A percentile compares a stretch with the other conserved stretches of the same genome.
phyloP scores from a whole-genome alignment of 108 stramenopile genomes.

The Craspedostauros australis region DNA sequence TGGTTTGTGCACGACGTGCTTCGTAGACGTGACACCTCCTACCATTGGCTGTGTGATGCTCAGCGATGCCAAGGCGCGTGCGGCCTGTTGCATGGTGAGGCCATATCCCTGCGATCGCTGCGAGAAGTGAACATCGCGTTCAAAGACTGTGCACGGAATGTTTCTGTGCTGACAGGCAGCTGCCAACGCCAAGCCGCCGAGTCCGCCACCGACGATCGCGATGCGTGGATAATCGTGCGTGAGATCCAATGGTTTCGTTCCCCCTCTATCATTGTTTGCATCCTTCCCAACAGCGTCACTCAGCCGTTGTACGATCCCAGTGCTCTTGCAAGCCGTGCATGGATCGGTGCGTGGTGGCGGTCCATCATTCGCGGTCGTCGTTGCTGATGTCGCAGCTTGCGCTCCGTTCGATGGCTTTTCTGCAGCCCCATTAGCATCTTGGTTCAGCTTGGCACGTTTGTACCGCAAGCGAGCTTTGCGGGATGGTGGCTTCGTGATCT shows the following conservation, averaged over 20 bases:
- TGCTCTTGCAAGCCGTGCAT: not conserved
- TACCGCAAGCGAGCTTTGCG: constrained; percentile 38
- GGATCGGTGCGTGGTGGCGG: not conserved
- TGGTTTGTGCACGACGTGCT: constrained; percentile 70
- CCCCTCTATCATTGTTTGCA: not conserved
- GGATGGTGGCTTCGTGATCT: constrained; percentile 29
- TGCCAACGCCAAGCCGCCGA: constrained; percentile 79
- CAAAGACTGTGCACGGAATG: constrained; percentile 64
- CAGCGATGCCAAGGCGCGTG: constrained; percentile 54
- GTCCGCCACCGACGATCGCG: constrained; percentile 78
- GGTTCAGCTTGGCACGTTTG: constrained; percentile 7
- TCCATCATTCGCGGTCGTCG: too few relatives aligned
- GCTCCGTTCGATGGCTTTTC: too few relatives aligned
- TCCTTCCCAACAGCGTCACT: not conserved
- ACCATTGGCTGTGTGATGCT: constrained; percentile 36
- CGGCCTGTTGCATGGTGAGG: constrained; percentile 87
- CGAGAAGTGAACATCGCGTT: constrained; percentile 65
- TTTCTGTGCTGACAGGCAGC: constrained; percentile 70
- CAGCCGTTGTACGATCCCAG: not conserved
- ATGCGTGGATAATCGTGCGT: constrained; percentile 19
- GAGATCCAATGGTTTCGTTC: too few relatives aligned
- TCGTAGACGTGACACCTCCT: constrained; percentile 47
- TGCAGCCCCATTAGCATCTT: too few relatives aligned
- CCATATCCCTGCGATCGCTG: constrained; percentile 79
- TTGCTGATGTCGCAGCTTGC: too few relatives aligned